Evolutionary conservation across 2,329 filamentous ascomycete species (phyloP).

Genomic region (Xylariaceae sp.): DNA sequence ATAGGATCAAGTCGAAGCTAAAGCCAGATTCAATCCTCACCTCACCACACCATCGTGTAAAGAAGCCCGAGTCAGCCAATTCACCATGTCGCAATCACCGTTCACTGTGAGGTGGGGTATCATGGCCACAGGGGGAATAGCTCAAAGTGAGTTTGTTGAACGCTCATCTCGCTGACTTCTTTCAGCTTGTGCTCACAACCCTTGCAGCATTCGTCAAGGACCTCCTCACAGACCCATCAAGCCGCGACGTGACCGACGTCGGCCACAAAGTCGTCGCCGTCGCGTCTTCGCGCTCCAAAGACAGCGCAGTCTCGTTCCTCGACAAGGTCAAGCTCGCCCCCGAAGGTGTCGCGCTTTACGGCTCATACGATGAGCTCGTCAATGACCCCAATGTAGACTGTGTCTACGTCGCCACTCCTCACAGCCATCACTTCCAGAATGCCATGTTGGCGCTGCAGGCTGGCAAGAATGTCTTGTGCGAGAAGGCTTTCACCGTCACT

Average conservation of each 20-base stretch:
- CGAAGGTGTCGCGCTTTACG: constrained; percentile 67
- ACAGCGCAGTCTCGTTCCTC: constrained; percentile 71
- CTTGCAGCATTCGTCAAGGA: constrained; percentile 68
- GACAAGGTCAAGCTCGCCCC: constrained; percentile 64
- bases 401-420: constrained; percentile 84
- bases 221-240: constrained; percentile 69
- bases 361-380: constrained; percentile 79
- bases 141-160: constrained; percentile 44
- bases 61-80: not conserved
- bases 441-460: constrained; percentile 78
- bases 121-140: constrained; percentile 59
- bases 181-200: not conserved
- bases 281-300: constrained; percentile 71
- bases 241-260: constrained; percentile 68
- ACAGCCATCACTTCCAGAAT: constrained; percentile 93
- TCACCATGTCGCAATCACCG: constrained; percentile 41
- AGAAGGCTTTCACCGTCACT: constrained; percentile 87
- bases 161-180: not conserved
- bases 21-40: too few relatives aligned
- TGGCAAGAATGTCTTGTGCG: constrained; percentile 85
- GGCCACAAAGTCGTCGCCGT: constrained; percentile 76
- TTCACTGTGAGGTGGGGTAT: constrained; percentile 58
- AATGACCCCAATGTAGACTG: constrained; percentile 77
- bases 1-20: too few relatives aligned
- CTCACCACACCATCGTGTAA: not conserved